phyloP scores from a whole-genome alignment of 805 yeast species.

The Saturnispora mendoncae region DNA sequence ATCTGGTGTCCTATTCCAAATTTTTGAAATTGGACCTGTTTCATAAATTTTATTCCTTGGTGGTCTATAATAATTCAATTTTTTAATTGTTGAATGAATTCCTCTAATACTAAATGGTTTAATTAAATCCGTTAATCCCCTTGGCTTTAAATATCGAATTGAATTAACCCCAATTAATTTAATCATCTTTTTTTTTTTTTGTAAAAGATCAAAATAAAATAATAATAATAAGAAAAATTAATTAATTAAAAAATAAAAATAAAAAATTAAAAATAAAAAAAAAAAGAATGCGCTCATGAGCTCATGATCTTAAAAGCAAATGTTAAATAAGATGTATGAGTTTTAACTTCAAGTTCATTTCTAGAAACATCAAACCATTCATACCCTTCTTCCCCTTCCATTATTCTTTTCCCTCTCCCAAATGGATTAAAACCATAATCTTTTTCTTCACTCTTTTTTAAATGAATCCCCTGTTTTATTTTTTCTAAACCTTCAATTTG shows the following conservation, averaged over 20 bases:
- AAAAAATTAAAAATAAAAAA: neutral
- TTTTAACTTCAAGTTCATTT: constrained; percentile 76
- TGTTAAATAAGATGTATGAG: constrained; percentile 89
- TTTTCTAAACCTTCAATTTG: constrained; percentile 58
- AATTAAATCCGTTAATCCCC: neutral
- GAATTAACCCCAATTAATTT: neutral
- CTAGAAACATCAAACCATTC: constrained; percentile 81
- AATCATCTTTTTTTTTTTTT: neutral
- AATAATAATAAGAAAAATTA: too few relatives aligned
- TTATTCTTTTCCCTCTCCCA: constrained; percentile 78
- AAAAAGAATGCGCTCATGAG: neutral
- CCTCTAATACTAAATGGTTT: neutral
- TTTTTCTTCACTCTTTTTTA: constrained; percentile 18
- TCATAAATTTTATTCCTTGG: constrained; percentile 20
- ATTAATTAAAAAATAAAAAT: too few relatives aligned
- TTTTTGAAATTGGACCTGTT: constrained; percentile 10
- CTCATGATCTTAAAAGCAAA: constrained; percentile 52
- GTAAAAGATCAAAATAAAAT: too few relatives aligned
- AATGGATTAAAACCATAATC: constrained; percentile 75
- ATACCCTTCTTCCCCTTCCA: constrained; percentile 77
- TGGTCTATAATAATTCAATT: constrained; percentile 14
- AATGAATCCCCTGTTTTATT: constrained; percentile 14
- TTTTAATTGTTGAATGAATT: constrained; percentile 1
- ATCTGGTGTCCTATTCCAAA: constrained; percentile 24
- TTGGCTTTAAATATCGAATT: neutral